Conservation (phyloP, 371 early-diverging fungal genomes). For the Mortierella sp. region DNA sequence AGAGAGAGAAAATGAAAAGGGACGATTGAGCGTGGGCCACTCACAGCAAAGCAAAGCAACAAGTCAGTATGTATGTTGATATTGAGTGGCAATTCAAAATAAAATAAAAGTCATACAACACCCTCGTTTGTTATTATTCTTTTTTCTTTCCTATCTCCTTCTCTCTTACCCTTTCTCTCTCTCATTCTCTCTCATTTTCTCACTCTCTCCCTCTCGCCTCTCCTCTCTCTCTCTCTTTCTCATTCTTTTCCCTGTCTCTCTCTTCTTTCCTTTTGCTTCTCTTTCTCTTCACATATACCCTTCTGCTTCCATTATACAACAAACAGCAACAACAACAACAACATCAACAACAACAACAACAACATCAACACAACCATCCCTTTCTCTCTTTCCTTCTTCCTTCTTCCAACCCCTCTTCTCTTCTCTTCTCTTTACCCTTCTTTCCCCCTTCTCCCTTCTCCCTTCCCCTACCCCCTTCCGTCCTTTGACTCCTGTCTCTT, state of each 20-base stretch:
- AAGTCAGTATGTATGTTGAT: neutral
- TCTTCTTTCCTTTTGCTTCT: neutral
- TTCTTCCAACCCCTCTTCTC: neutral
- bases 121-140: neutral
- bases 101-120: neutral
- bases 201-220: neutral
- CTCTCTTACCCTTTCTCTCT: neutral
- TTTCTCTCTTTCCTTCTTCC: neutral
- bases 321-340: no score
- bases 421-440: neutral
- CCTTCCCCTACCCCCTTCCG: neutral
- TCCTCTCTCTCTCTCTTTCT: neutral
- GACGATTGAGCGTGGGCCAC: conserved; percentile 15
- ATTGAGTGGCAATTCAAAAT: conserved; percentile 4
- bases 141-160: neutral
- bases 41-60: neutral
- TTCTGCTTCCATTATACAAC: neutral
- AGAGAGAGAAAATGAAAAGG: neutral
- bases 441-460: neutral
- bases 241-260: neutral
- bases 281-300: neutral
- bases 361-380: neutral
- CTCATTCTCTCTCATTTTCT: neutral
- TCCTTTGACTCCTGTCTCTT: neutral
- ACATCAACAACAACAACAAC: no score